A percentile compares a stretch with the other conserved stretches of the same genome.
phyloP scores from a whole-genome alignment of 78 protist genomes.

The Parvularia atlantis region DNA sequence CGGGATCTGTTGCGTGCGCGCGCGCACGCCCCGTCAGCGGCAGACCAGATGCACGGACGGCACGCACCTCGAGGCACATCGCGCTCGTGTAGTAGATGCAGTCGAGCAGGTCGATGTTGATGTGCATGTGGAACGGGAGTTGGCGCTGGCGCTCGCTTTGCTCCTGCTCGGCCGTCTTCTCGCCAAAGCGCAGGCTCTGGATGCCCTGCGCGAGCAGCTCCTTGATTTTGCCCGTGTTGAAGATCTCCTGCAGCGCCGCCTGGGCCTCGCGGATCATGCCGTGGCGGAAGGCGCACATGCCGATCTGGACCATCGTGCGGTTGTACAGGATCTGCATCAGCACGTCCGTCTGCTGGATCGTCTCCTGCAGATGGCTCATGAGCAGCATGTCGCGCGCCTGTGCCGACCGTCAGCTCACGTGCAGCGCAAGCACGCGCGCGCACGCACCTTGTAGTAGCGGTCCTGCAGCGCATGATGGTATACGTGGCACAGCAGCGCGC shows the following conservation, averaged over 20 bases:
- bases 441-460: slow-evolving; percentile 29
- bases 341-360: slow-evolving; percentile 44
- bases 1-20: no score
- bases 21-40: no score
- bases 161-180: slow-evolving; percentile 51
- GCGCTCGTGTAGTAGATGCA: slow-evolving; percentile 72
- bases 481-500: slow-evolving; percentile 58
- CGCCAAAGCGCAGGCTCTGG: slow-evolving; percentile 1
- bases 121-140: slow-evolving; percentile 92
- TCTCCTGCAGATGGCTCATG: slow-evolving; percentile 72
- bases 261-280: slow-evolving; percentile 81
- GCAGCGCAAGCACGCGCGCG: no score
- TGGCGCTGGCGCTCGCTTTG: slow-evolving; percentile 53
- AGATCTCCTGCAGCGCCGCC: slow-evolving; percentile 52
- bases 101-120: slow-evolving; percentile 85
- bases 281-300: slow-evolving; percentile 84
- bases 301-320: slow-evolving; percentile 87
- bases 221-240: slow-evolving; percentile 2
- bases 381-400: slow-evolving; percentile 85
- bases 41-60: slow-evolving; percentile 14
- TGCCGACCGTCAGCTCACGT: no score
- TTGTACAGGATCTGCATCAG: slow-evolving; percentile 68
- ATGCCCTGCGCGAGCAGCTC: slow-evolving; percentile 80
- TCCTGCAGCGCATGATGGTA: slow-evolving; percentile 42
- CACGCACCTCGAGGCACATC: slow-evolving; percentile 82